Conservation (phyloP, 805 yeast species). For the Candida nanaspora region DNA sequence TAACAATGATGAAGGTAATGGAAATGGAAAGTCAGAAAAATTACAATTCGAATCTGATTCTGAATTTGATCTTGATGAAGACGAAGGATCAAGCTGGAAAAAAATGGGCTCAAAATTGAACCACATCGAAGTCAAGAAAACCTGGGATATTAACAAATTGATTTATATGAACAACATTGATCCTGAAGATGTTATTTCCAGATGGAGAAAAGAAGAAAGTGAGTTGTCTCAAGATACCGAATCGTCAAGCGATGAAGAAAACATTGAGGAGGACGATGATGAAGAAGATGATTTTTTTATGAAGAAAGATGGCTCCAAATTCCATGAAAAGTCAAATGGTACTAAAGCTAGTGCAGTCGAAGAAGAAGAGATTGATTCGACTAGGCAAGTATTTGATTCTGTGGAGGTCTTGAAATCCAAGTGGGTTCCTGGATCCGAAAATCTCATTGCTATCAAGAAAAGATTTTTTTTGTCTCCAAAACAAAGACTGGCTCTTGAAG, state of each 20-base stretch:
- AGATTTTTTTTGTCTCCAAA: constrained; percentile 53
- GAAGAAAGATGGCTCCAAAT: constrained; percentile 31
- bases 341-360: constrained; percentile 4
- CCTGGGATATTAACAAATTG: constrained; percentile 77
- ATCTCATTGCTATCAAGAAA: constrained; percentile 33
- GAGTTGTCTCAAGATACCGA: too few species aligned
- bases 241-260: too few species aligned
- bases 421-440: constrained; percentile 31
- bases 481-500: constrained; percentile 25
- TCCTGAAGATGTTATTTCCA: constrained; percentile 61
- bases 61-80: constrained; percentile 32
- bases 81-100: constrained; percentile 34
- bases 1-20: constrained; percentile 7
- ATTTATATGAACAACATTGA: constrained; percentile 72
- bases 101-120: constrained; percentile 55
- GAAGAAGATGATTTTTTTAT: constrained; percentile 52
- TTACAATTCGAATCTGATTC: constrained; percentile 47
- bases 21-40: constrained; percentile 16
- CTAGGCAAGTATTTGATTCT: constrained; percentile 29
- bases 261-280: constrained; percentile 38
- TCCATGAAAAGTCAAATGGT: neutral
- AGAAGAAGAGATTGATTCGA: constrained; percentile 30
- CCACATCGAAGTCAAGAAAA: constrained; percentile 41
- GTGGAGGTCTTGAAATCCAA: constrained; percentile 37
- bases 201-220: constrained; percentile 58